These are phyloP conservation scores for Wakefieldia striispora DNA, from an alignment of 768 basidiomycete species.

Conservation along the genomic window DNA sequence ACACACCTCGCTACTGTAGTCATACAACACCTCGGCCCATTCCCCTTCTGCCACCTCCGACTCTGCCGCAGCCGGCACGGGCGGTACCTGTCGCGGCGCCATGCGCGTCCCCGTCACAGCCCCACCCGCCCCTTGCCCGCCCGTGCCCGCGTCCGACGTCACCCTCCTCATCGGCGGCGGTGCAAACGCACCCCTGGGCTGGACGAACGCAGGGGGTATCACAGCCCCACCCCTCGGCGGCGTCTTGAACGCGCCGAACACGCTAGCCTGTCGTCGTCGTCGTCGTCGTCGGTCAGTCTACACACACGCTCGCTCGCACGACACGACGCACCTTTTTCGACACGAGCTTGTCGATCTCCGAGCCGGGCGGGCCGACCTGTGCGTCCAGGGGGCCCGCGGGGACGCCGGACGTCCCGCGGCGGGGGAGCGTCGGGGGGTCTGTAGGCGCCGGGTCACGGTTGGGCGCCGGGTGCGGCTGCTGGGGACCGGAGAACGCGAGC, in stretches of 20 bases:
- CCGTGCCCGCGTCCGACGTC: slow-evolving; percentile 17
- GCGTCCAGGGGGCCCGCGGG: slow-evolving; percentile 14
- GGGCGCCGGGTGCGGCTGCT: background rate
- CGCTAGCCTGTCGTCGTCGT: no score
- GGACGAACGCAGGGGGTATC: slow-evolving; percentile 38
- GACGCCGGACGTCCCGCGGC: slow-evolving; percentile 13
- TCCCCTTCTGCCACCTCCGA: slow-evolving; percentile 49
- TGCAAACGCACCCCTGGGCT: slow-evolving; percentile 44
- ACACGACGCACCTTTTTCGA: slow-evolving; percentile 23
- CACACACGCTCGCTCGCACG: no score
- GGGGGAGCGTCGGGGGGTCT: background rate
- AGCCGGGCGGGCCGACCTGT: slow-evolving; percentile 9
- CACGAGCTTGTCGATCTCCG: slow-evolving; percentile 27
- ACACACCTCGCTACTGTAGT: slow-evolving; percentile 61
- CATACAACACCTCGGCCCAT: slow-evolving; percentile 79
- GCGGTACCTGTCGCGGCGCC: no score
- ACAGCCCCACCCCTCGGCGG: slow-evolving; percentile 41
- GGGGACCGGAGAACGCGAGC: slow-evolving; percentile 41
- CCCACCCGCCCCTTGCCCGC: background rate
- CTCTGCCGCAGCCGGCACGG: slow-evolving; percentile 15
- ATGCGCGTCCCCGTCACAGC: no score
- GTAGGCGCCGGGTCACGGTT: no score
- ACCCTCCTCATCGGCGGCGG: slow-evolving; percentile 52
- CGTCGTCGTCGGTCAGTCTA: no score
- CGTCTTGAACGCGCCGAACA: slow-evolving; percentile 24